Base-by-base conservation (phyloP, 371 early-diverging fungal species). In the Zopfochytrium polystomum region DNA sequence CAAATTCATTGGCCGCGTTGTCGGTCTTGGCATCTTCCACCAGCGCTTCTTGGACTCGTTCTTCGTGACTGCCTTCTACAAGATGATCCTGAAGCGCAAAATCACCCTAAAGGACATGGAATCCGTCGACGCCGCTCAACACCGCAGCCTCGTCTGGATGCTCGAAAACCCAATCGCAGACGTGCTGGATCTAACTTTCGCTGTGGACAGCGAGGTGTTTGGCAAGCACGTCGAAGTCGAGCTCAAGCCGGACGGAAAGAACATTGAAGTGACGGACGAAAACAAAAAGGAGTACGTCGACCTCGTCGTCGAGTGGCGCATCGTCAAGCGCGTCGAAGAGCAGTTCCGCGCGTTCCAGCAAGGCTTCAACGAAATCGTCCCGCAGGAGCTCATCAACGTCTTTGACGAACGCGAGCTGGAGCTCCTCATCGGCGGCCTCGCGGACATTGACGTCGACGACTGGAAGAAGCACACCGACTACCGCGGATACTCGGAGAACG, bases 381-480 rank as follows among this genome's bases (percentile, higher is more conserved):
- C 96, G 29, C 85, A 85, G 63, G 93, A 96, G n/a, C n/a, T n/a
- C n/a, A n/a, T n/a, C n/a, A n/a, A n/a, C n/a, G n/a, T n/a, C n/a
- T n/a, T n/a, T n/a, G 95, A n/a, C n/a, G n/a, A n/a, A n/a, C n/a
- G n/a, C n/a, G n/a, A n/a, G n/a, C n/a, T n/a, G n/a, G n/a, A n/a
- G 97, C 74, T 99, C 29, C 81, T 98, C 42, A 96, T 99, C 70
- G 93, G 95, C 45, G 99, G 99, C 45, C 75, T 98, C 70, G 94
- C 96, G 0, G 98, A 99, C 59, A 93, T 99, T 62, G 98, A 99
- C 73, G 85, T 98, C 51, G 99, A 99, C 66, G 99, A 99, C 73
- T 99, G 99, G 99, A 92, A 90, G 70, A 96, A 95, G 76, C 91
- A 96, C 68, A 95, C 98, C 9, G 95, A 94, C 63, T 99, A 98